Evolutionary conservation across 164 flowering plant genomes (phyloP), one percentile per base, ranked within the genome.

Genomic region (Vitis labrusca): DNA sequence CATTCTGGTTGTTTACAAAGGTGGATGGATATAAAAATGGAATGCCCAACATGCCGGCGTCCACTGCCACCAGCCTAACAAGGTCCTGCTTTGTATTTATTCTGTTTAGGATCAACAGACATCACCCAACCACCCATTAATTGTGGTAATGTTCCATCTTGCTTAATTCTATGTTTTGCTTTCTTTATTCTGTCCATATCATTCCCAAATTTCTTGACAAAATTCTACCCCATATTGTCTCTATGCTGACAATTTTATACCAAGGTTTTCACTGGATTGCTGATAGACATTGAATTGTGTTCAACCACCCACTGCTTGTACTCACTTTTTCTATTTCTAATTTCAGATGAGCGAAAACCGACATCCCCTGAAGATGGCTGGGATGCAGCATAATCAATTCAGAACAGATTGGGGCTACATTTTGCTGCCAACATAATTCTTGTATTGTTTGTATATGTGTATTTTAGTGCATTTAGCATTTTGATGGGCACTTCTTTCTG

Each of bases 21-120:
- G 72, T 95, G 99, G 99, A 95, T 95, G 99, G 99, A 95, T 73
- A 87, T 95, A 75, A 95, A 95, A 81, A 95, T 95, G 99, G 99
- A 93, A 77, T 95, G 99, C 83, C 98, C 99, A 12, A 92, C 99
- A 54, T 95, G 99, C 71, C 90, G 98, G 66, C 93, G 99, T 54
- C 78, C 93, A 23, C 85, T 95, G 50, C 99, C 99, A 23, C 96
- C 99, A 48, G 92, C 94, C 52, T 95, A 79, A 81, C 49, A 44
- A 32, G 49, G 48, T 59, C 51, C 57, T 59, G 13, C 58, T 71
- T 64, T 64, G 48, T 76, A 56, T 77, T 75, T 67, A 78, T 71
- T 74, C 71, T 12, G 37, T 67, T n/a, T 72, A 74, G 66, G 72
- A 64, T 69, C 71, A 63, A 64, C 68, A 77, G 77, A 71, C 72